Conservation (phyloP, 2,329 filamentous ascomycete genomes). For the Aspergillus luchuensis region DNA sequence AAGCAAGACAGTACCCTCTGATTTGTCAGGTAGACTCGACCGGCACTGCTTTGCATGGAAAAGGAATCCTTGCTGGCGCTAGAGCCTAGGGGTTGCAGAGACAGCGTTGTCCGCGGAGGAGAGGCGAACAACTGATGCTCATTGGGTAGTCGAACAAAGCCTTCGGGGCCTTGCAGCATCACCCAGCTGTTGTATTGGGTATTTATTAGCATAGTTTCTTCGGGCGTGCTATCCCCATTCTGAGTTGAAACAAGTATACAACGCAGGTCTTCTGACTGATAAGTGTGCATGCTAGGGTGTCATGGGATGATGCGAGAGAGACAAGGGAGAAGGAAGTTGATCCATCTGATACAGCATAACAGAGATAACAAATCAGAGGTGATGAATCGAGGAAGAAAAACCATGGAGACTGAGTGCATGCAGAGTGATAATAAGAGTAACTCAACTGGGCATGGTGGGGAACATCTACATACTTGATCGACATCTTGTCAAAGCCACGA, state of each 20-base stretch:
- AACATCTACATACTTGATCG: constrained; percentile 42
- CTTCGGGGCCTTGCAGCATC: constrained; percentile 73
- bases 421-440: neutral
- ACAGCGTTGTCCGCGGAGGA: constrained; percentile 74
- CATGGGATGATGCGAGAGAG: neutral
- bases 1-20: constrained; percentile 64
- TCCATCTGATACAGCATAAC: neutral
- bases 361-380: neutral
- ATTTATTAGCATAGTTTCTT: neutral
- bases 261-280: neutral
- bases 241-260: too few relatives aligned
- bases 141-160: constrained; percentile 81
- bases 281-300: neutral
- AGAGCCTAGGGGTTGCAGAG: constrained; percentile 70
- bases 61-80: constrained; percentile 65
- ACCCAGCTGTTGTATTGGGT: constrained; percentile 69
- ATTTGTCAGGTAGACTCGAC: constrained; percentile 79
- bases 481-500: constrained; percentile 33
- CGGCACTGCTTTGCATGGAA: constrained; percentile 71
- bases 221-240: neutral
- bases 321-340: neutral
- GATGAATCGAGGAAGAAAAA: neutral
- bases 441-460: constrained; percentile 9
- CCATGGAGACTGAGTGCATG: neutral
- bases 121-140: constrained; percentile 82